phyloP scores from a whole-genome alignment of 805 yeast genomes.

The Yarrowia sp. region DNA sequence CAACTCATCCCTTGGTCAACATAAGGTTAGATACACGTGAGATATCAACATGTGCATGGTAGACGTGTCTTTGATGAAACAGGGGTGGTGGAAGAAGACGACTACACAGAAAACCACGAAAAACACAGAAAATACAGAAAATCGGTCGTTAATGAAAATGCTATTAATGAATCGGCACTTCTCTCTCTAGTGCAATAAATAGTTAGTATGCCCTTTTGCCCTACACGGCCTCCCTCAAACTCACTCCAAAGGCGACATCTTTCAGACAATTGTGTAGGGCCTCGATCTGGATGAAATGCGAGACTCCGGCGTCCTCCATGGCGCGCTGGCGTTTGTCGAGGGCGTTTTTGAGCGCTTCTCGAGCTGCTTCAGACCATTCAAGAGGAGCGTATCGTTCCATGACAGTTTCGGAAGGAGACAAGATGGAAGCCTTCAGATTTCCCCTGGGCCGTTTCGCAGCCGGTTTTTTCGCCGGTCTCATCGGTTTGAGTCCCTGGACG shows the following conservation, averaged over 20 bases:
- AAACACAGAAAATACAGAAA: no score
- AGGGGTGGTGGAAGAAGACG: no score
- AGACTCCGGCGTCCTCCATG: slow-evolving; percentile 27
- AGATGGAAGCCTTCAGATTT: background rate
- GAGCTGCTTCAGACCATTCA: slow-evolving; percentile 3
- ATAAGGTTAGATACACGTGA: no score
- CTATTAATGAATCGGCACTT: no score
- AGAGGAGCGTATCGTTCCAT: slow-evolving; percentile 21
- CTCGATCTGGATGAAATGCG: slow-evolving; percentile 34
- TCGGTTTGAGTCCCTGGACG: slow-evolving; percentile 3
- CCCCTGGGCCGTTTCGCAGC: background rate
- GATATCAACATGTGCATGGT: no score
- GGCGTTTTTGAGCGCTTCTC: slow-evolving; percentile 6
- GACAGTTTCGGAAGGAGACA: slow-evolving; percentile 20
- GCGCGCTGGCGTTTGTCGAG: slow-evolving; percentile 14
- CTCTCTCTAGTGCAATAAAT: no score
- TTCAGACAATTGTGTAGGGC: slow-evolving; percentile 16
- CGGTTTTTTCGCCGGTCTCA: background rate
- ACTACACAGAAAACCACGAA: no score
- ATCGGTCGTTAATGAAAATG: no score
- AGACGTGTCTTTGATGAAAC: no score
- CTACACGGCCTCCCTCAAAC: background rate
- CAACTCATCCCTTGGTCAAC: no score
- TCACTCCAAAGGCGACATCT: slow-evolving; percentile 13
- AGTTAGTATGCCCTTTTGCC: no score